A percentile compares a stretch with the other conserved stretches of the same genome.
Conservation (phyloP, 1,139 yeast species). For the Blastobotrys elegans region DNA sequence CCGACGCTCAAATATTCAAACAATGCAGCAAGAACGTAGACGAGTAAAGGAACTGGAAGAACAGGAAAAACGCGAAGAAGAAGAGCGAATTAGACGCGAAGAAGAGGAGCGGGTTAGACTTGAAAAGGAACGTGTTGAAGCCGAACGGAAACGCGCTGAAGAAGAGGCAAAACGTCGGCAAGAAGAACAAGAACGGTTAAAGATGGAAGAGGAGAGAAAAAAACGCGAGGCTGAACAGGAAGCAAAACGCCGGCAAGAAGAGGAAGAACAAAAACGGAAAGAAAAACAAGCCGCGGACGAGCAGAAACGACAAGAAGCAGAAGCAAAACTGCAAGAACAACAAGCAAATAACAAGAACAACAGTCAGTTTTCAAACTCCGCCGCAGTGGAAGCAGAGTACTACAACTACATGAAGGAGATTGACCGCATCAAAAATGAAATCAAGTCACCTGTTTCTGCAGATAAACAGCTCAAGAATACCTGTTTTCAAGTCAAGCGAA, state of each 20-base stretch:
- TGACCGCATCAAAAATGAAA: constrained; percentile 50
- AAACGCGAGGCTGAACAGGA: constrained; percentile 17
- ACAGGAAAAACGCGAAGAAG: constrained; percentile 14
- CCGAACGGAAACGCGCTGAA: constrained; percentile 7
- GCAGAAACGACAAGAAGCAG: constrained; percentile 15
- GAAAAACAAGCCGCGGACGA: constrained; percentile 18
- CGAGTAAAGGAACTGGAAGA: constrained; percentile 15
- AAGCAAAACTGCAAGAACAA: constrained; percentile 15
- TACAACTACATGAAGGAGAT: constrained; percentile 53
- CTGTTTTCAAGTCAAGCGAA: constrained; percentile 49
- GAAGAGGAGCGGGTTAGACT: constrained; percentile 21
- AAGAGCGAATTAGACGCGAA: constrained; percentile 8
- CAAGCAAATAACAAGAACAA: constrained; percentile 15
- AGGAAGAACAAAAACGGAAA: constrained; percentile 18
- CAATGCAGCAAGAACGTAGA: constrained; percentile 9
- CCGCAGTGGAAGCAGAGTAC: constrained; percentile 44
- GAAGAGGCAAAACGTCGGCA: constrained; percentile 22
- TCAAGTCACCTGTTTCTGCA: constrained; percentile 34
- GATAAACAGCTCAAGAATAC: constrained; percentile 39
- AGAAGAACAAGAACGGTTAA: constrained; percentile 18
- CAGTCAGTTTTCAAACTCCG: constrained; percentile 37
- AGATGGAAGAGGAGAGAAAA: constrained; percentile 17
- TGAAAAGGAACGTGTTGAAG: constrained; percentile 16
- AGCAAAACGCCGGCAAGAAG: constrained; percentile 19
- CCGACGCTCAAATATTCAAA: constrained; percentile 11